Evolutionary conservation across 345 rosid species (phyloP).

Genomic region (Clarkia xantiana): DNA sequence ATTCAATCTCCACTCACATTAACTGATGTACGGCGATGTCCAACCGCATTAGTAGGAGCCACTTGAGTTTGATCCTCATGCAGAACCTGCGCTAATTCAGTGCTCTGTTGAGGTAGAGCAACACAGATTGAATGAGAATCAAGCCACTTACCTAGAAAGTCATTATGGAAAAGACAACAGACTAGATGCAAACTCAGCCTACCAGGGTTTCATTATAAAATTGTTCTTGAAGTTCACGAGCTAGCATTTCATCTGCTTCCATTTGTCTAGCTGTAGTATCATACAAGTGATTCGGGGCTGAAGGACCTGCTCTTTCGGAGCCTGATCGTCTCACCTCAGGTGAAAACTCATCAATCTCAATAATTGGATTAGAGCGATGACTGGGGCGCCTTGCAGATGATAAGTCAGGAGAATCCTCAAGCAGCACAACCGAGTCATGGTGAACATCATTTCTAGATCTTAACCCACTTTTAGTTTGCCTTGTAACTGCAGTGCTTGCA

Average conservation of each 20-base stretch:
- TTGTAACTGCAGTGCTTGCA: constrained; percentile 16
- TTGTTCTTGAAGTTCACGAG: constrained; percentile 85
- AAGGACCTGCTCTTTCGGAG: constrained; percentile 13
- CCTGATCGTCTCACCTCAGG: constrained; percentile 19
- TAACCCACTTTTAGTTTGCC: constrained; percentile 21
- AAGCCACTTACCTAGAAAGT: not conserved
- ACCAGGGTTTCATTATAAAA: constrained; percentile 43
- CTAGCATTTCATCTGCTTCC: constrained; percentile 82
- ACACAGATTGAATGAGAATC: constrained; percentile 6
- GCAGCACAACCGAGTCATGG: constrained; percentile 29
- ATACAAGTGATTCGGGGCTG: constrained; percentile 17
- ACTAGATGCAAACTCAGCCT: not conserved
- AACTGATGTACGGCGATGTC: constrained; percentile 11
- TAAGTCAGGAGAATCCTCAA: constrained; percentile 39
- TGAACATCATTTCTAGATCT: constrained; percentile 26
- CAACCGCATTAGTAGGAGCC: constrained; percentile 20
- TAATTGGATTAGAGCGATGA: constrained; percentile 19
- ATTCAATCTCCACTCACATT: constrained; percentile 25
- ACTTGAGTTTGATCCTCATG: constrained; percentile 37
- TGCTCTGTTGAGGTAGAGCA: constrained; percentile 29
- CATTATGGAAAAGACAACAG: not conserved
- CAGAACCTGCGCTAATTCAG: constrained; percentile 47
- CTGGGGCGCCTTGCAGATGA: constrained; percentile 32
- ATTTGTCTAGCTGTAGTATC: constrained; percentile 60
- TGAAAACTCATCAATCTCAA: constrained; percentile 35